A percentile compares a stretch with the other conserved stretches of the same genome.
These are phyloP conservation scores for Acacia acuminata DNA, from an alignment of 306 rosid genomes.

Conservation along the genomic window DNA sequence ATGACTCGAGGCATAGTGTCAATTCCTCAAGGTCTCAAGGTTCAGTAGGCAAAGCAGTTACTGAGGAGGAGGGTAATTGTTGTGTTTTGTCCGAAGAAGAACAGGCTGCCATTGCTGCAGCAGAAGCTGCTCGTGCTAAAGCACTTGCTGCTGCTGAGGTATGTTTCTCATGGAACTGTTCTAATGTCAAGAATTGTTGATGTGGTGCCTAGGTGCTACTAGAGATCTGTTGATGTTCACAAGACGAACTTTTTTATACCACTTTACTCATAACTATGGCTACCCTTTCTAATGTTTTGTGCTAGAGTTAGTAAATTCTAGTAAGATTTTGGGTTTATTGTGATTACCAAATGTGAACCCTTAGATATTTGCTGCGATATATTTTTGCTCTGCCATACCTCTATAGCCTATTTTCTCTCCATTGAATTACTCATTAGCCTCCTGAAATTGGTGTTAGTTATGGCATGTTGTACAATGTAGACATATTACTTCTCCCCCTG, in stretches of 20 bases:
- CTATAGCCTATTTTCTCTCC: not conserved
- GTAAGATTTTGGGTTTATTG: not conserved
- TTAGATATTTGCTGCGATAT: not conserved
- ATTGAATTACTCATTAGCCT: not conserved
- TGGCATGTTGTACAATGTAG: not conserved
- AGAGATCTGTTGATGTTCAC: not conserved
- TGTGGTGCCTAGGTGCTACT: not conserved
- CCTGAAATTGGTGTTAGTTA: not conserved
- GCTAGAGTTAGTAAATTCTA: not conserved
- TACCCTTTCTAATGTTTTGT: not conserved
- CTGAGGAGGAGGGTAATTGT: conserved; percentile 44
- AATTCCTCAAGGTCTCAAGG: conserved; percentile 68
- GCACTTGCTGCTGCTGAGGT: conserved; percentile 99
- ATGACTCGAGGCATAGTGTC: conserved; percentile 59
- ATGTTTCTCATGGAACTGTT: conserved; percentile 38
- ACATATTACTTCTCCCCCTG: not conserved
- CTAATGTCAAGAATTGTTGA: not conserved
- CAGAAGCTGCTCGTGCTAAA: conserved; percentile 93
- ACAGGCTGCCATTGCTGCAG: conserved; percentile 91
- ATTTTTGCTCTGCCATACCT: not conserved
- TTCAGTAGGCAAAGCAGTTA: conserved; percentile 46
- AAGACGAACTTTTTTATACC: not conserved
- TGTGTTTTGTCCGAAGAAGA: conserved; percentile 80
- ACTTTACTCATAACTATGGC: not conserved
- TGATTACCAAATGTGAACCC: not conserved